Evolutionary conservation across 148 eudicot species (phyloP).

Genomic region (Rhododendron mucronatum): DNA sequence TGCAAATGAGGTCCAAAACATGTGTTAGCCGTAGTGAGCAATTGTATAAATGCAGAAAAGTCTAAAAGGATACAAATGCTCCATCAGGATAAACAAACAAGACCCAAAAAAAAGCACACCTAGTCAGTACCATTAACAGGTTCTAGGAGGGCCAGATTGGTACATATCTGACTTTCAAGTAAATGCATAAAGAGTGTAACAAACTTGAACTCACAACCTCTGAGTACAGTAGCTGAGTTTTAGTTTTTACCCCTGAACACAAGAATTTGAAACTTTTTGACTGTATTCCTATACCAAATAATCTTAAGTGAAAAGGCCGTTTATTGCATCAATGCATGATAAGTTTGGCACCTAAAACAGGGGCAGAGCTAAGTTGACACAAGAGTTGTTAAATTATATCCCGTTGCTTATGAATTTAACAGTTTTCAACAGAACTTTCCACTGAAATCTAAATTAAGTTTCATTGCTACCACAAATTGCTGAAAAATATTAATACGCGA

Average conservation of each 20-base stretch:
- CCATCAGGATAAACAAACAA: background rate
- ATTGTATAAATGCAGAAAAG: background rate
- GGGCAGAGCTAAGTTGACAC: background rate
- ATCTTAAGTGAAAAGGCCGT: background rate
- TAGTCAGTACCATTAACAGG: background rate
- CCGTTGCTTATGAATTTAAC: background rate
- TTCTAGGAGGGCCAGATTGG: background rate
- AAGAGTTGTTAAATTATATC: background rate
- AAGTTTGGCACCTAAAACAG: background rate
- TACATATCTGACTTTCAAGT: background rate
- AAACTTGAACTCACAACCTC: background rate
- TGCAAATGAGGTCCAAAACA: background rate
- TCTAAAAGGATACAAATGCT: background rate
- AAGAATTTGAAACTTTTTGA: background rate
- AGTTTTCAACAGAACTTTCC: background rate
- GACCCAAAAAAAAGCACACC: background rate
- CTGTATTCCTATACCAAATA: background rate
- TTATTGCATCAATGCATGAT: background rate
- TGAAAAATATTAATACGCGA: background rate
- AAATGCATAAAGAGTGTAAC: background rate
- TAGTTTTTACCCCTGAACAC: background rate
- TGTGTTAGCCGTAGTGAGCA: background rate
- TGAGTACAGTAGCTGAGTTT: background rate
- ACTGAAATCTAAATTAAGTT: background rate
- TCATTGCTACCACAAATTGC: background rate